These are phyloP conservation scores for Corynascus novoguineensis DNA, from an alignment of 495 filamentous ascomycete genomes.

Conservation along the genomic window DNA sequence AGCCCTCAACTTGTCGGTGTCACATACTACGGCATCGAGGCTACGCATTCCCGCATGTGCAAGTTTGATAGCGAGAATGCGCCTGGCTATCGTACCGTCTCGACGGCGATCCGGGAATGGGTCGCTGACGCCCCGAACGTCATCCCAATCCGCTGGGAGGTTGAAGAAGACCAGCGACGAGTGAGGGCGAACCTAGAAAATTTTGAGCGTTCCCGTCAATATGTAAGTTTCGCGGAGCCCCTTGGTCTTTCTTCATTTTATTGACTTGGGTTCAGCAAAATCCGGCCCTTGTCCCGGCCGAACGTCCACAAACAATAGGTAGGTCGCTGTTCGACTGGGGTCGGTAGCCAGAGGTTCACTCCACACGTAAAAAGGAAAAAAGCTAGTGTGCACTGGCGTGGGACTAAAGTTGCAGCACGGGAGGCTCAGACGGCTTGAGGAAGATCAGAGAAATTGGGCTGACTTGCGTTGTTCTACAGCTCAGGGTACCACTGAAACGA, in stretches of 20 bases:
- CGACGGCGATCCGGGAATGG: conserved; percentile 66
- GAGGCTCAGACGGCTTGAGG: not conserved
- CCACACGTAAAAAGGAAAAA: no score
- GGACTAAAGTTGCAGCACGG: conserved; percentile 14
- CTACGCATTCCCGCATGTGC: conserved; percentile 82
- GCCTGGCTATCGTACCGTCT: conserved; percentile 69
- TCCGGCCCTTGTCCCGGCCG: not conserved
- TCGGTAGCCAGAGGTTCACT: no score
- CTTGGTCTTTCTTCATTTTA: not conserved
- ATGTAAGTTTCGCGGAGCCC: conserved; percentile 28
- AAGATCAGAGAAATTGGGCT: conserved; percentile 22
- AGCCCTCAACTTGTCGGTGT: conserved; percentile 69
- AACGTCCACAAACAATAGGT: conserved; percentile 21
- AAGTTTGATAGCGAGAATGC: conserved; percentile 70
- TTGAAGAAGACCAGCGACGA: conserved; percentile 53
- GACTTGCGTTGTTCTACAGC: conserved; percentile 29
- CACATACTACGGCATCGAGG: conserved; percentile 71
- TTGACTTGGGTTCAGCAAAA: conserved; percentile 11
- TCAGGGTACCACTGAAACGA: conserved; percentile 34
- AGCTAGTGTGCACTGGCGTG: conserved; percentile 8
- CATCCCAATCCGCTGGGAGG: conserved; percentile 57
- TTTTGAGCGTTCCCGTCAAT: conserved; percentile 38
- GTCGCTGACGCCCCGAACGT: conserved; percentile 52
- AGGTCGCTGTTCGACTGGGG: conserved; percentile 20
- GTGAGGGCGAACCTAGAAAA: conserved; percentile 38